Evolutionary conservation across 176 grass and related monocot species (phyloP).

Genomic region (Typha latifolia): DNA sequence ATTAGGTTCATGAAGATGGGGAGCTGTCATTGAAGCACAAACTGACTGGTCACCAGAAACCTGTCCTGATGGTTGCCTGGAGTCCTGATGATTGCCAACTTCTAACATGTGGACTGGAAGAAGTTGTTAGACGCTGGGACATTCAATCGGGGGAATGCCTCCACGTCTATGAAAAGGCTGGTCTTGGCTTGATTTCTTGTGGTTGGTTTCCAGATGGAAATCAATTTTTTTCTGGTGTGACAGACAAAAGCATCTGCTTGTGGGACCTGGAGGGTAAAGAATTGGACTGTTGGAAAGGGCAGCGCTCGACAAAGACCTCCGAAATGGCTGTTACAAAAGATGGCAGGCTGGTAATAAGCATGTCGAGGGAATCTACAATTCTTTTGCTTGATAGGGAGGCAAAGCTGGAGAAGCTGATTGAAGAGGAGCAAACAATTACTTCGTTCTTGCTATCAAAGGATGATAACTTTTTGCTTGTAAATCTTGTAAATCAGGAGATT

Average conservation of each 20-base stretch:
- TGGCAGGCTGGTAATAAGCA: constrained; percentile 58
- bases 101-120: constrained; percentile 86
- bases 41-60: constrained; percentile 49
- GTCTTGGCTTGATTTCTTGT: constrained; percentile 51
- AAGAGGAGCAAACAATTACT: constrained; percentile 54
- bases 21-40: constrained; percentile 56
- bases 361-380: constrained; percentile 37
- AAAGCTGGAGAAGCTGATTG: constrained; percentile 52
- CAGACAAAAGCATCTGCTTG: constrained; percentile 40
- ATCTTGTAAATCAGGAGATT: constrained; percentile 54
- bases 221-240: constrained; percentile 41
- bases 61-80: constrained; percentile 78
- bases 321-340: constrained; percentile 58
- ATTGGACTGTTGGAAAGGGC: constrained; percentile 51
- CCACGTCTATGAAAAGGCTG: constrained; percentile 50
- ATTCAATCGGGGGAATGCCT: constrained; percentile 64
- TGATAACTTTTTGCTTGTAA: constrained; percentile 76
- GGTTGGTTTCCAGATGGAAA: constrained; percentile 65
- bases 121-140: constrained; percentile 64
- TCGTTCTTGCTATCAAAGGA: constrained; percentile 81
- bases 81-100: constrained; percentile 71
- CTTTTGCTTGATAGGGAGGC: constrained; percentile 60
- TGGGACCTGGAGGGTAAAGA: constrained; percentile 60
- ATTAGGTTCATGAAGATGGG: constrained; percentile 64
- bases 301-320: constrained; percentile 37